These are phyloP conservation scores for Fistulinella prunicolor DNA, from an alignment of 768 basidiomycete species.

Conservation along the genomic window DNA sequence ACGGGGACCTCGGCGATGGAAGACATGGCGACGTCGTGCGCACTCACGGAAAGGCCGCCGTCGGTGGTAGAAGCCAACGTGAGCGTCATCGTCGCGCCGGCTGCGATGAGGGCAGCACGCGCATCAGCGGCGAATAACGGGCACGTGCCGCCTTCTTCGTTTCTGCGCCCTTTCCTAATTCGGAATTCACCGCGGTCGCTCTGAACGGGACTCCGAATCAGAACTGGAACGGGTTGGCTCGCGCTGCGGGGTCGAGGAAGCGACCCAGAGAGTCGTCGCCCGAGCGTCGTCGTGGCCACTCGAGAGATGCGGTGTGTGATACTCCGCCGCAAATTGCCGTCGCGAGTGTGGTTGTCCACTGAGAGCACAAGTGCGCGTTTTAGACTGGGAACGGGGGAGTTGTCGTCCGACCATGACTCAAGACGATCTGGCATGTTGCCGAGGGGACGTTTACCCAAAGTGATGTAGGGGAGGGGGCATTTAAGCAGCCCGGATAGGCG, in stretches of 20 bases:
- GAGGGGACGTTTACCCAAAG: background rate
- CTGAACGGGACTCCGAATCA: no score
- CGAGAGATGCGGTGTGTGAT: slow-evolving; percentile 37
- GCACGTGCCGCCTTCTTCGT: no score
- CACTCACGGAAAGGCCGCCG: background rate
- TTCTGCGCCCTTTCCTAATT: slow-evolving; percentile 22
- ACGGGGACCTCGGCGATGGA: slow-evolving; percentile 44
- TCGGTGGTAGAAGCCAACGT: background rate
- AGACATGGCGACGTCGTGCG: slow-evolving; percentile 9
- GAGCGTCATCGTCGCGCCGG: background rate
- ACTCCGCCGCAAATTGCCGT: slow-evolving; percentile 28
- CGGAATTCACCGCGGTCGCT: no score
- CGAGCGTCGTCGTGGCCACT: slow-evolving; percentile 29
- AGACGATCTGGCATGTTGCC: slow-evolving; percentile 11
- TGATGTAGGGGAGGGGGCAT: background rate
- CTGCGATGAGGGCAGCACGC: no score
- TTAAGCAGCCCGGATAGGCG: background rate
- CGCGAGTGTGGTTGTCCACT: background rate
- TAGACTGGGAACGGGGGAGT: slow-evolving; percentile 25
- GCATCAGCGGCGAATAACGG: no score
- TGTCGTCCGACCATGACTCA: background rate
- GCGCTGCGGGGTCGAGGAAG: slow-evolving; percentile 13
- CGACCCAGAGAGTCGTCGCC: slow-evolving; percentile 29
- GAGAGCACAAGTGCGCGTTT: slow-evolving; percentile 3
- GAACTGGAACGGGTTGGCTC: slow-evolving; percentile 1